Percentiles rank a stretch among this genome's conserved stretches.
Conservation (phyloP, 2,329 filamentous ascomycete genomes). For the Penicillium concentricum region DNA sequence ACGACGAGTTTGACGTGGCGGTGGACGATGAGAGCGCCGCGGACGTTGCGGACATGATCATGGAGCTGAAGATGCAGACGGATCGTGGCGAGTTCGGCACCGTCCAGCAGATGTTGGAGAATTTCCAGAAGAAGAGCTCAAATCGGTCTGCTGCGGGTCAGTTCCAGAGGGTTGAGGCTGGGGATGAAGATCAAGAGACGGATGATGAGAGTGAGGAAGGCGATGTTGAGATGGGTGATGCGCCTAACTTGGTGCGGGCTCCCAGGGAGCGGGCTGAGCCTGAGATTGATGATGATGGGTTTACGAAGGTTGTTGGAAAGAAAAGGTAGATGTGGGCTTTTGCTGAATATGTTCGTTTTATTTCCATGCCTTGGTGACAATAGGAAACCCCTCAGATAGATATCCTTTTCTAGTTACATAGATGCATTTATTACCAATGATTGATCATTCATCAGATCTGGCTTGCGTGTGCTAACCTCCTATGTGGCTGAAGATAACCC, state of each 20-base stretch:
- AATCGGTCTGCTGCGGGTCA: conserved; percentile 36
- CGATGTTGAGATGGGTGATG: conserved; percentile 67
- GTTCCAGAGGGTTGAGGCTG: conserved; percentile 39
- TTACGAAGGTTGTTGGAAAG: conserved; percentile 71
- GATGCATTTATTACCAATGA: conserved; percentile 3
- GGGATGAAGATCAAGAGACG: conserved; percentile 57
- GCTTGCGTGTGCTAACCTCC: background rate
- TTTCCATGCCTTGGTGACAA: background rate
- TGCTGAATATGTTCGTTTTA: background rate
- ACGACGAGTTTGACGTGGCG: conserved; percentile 91
- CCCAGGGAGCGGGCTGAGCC: conserved; percentile 65
- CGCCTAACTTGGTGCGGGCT: conserved; percentile 58
- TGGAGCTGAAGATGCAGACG: conserved; percentile 65
- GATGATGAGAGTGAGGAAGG: conserved; percentile 56
- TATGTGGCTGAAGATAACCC: background rate
- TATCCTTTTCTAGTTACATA: conserved; percentile 12
- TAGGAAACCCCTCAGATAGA: background rate
- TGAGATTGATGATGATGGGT: conserved; percentile 77
- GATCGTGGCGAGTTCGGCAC: conserved; percentile 64
- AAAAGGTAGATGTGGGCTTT: conserved; percentile 42
- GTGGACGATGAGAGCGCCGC: conserved; percentile 85
- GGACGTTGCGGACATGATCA: conserved; percentile 70
- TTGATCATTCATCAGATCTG: background rate
- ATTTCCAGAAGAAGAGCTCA: conserved; percentile 39
- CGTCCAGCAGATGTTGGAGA: conserved; percentile 60